Percentiles rank a stretch among this genome's conserved stretches.
Evolutionary conservation across 2,329 filamentous ascomycete species (phyloP).

Genomic region (Plectosphaerella plurivora): DNA sequence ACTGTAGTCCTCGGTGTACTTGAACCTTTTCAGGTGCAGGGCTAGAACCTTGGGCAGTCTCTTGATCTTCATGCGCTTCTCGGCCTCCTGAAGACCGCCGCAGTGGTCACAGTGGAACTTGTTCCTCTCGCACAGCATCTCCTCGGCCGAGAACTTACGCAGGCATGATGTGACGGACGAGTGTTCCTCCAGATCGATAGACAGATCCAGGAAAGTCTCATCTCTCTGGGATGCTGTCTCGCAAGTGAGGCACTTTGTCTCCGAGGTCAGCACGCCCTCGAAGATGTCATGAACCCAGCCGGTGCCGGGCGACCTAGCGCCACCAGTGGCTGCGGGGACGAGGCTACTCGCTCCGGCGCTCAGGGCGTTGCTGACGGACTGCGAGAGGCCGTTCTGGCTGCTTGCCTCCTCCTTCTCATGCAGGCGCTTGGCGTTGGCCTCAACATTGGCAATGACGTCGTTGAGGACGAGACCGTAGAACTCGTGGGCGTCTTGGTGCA

Average conservation of each 20-base stretch:
- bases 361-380: slow-evolving; percentile 41
- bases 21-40: slow-evolving; percentile 93
- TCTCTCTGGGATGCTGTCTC: slow-evolving; percentile 93
- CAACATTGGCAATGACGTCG: slow-evolving; percentile 89
- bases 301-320: slow-evolving; percentile 56
- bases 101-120: slow-evolving; percentile 99
- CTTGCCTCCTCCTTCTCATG: slow-evolving; percentile 41
- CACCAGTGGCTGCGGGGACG: slow-evolving; percentile 23
- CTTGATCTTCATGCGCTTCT: slow-evolving; percentile 99
- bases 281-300: slow-evolving; percentile 98
- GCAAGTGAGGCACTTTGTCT: slow-evolving; percentile 94
- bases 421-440: slow-evolving; percentile 71
- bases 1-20: slow-evolving; percentile 94
- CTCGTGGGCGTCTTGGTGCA: slow-evolving; percentile 98
- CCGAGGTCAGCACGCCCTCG: slow-evolving; percentile 88
- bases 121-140: slow-evolving; percentile 97
- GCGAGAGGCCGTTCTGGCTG: slow-evolving; percentile 38
- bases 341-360: slow-evolving; percentile 25
- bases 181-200: slow-evolving; percentile 92
- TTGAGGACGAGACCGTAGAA: slow-evolving; percentile 95
- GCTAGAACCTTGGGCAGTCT: slow-evolving; percentile 86
- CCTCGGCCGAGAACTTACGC: slow-evolving; percentile 93
- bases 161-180: slow-evolving; percentile 95
- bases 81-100: slow-evolving; percentile 91
- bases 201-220: slow-evolving; percentile 92